Conservation (phyloP, 2,329 filamentous ascomycete genomes). For the Fusarium verticillioides region DNA sequence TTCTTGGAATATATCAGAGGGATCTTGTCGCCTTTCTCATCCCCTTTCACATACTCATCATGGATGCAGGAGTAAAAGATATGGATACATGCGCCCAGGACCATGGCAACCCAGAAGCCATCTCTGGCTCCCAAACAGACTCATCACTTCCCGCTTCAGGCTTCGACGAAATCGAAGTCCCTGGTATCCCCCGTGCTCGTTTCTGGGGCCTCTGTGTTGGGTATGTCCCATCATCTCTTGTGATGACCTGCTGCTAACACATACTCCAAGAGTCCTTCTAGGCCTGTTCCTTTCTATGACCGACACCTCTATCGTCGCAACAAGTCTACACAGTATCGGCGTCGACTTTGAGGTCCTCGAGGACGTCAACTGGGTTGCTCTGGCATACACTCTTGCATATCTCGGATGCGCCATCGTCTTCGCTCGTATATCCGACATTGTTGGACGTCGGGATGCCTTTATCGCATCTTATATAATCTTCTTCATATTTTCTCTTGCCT, state of each 20-base stretch:
- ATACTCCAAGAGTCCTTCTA: constrained; percentile 55
- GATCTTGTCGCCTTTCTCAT: background rate
- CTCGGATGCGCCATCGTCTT: constrained; percentile 67
- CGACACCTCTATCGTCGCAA: constrained; percentile 70
- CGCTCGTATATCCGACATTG: constrained; percentile 64
- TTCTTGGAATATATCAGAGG: background rate
- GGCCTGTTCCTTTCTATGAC: constrained; percentile 68
- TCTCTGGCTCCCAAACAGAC: background rate
- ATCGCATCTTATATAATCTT: constrained; percentile 63
- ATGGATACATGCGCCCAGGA: background rate
- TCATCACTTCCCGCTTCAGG: background rate
- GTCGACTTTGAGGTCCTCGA: constrained; percentile 59
- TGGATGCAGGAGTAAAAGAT: constrained; percentile 1
- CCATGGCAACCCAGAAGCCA: background rate
- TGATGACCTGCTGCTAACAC: background rate
- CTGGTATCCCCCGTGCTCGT: constrained; percentile 44
- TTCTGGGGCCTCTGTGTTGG: constrained; percentile 51
- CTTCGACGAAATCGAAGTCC: constrained; percentile 6
- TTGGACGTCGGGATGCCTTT: constrained; percentile 65
- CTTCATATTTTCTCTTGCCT: constrained; percentile 66
- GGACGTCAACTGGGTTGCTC: constrained; percentile 64
- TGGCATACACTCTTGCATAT: constrained; percentile 67
- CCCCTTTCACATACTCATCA: background rate
- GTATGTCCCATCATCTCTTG: constrained; percentile 32
- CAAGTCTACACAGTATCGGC: constrained; percentile 66